phyloP scores from a whole-genome alignment of 176 grass and related monocot species.

The Eremochloa ophiuroides region DNA sequence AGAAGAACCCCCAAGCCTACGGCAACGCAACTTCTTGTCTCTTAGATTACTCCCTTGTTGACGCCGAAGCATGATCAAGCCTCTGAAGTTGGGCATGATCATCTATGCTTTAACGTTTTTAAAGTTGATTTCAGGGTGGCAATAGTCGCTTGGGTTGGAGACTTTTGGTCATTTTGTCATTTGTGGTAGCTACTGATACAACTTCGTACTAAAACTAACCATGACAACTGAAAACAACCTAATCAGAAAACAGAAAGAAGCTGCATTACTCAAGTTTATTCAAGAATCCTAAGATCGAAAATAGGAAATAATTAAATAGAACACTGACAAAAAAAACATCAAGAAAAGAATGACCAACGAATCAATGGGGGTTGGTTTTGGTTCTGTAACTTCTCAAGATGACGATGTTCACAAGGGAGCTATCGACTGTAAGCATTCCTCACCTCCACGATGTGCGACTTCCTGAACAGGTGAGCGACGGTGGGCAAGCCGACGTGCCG shows the following conservation, averaged over 20 bases:
- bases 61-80: no score
- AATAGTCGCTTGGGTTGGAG: background rate
- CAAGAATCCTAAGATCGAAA: no score
- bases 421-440: slow-evolving; percentile 46
- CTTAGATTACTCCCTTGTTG: no score
- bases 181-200: background rate
- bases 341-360: background rate
- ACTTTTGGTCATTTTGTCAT: background rate
- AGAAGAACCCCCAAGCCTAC: no score
- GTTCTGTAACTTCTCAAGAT: slow-evolving; percentile 48
- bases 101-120: background rate
- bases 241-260: background rate
- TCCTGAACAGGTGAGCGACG: slow-evolving; percentile 54
- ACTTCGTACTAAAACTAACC: background rate
- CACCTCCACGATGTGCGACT: slow-evolving; percentile 42
- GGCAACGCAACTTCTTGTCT: no score
- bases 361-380: slow-evolving; percentile 11
- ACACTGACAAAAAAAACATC: background rate
- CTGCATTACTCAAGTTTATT: background rate
- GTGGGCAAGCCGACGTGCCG: background rate
- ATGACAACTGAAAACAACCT: background rate
- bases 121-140: background rate
- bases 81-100: background rate
- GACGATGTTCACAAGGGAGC: slow-evolving; percentile 36
- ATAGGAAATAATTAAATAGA: background rate